Percentiles rank a stretch among this genome's conserved stretches.
phyloP scores from a whole-genome alignment of 805 yeast genomes.

The Lipomyces orientalis region DNA sequence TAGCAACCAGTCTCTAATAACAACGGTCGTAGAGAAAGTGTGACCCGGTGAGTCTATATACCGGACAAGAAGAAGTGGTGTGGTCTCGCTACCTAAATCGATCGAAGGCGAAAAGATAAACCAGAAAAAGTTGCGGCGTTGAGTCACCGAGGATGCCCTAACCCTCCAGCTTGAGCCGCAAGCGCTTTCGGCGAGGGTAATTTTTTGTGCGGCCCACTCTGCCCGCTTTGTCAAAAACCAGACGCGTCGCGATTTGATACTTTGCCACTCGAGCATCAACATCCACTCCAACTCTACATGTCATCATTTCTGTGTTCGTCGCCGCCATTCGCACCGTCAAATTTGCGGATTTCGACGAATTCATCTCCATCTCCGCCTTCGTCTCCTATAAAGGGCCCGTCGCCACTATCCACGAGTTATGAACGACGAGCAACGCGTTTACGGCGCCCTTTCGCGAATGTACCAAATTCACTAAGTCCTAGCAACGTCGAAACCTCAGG shows the following conservation, averaged over 20 bases:
- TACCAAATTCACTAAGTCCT: slow-evolving; percentile 2
- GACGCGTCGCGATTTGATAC: background rate
- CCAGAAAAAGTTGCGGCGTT: slow-evolving; percentile 6
- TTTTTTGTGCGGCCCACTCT: no score
- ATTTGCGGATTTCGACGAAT: background rate
- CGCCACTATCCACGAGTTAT: background rate
- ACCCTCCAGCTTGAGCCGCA: background rate
- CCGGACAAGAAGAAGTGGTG: background rate
- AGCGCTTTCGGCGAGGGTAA: no score
- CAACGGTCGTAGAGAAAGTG: background rate
- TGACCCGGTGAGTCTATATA: background rate
- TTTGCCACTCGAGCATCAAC: background rate
- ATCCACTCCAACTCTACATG: background rate
- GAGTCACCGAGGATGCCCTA: slow-evolving; percentile 4
- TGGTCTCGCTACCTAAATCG: background rate
- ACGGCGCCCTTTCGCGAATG: slow-evolving; percentile 26
- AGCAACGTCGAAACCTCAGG: background rate
- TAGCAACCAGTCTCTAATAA: background rate
- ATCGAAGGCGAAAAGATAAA: background rate
- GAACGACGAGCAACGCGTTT: slow-evolving; percentile 19
- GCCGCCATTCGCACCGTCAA: slow-evolving; percentile 9
- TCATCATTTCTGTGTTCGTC: slow-evolving; percentile 6
- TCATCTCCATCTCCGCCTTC: slow-evolving; percentile 7
- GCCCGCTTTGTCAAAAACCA: background rate
- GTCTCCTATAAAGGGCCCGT: slow-evolving; percentile 5